phyloP scores from a whole-genome alignment of 176 grass and related monocot species.

The Oryza rufipogon region DNA sequence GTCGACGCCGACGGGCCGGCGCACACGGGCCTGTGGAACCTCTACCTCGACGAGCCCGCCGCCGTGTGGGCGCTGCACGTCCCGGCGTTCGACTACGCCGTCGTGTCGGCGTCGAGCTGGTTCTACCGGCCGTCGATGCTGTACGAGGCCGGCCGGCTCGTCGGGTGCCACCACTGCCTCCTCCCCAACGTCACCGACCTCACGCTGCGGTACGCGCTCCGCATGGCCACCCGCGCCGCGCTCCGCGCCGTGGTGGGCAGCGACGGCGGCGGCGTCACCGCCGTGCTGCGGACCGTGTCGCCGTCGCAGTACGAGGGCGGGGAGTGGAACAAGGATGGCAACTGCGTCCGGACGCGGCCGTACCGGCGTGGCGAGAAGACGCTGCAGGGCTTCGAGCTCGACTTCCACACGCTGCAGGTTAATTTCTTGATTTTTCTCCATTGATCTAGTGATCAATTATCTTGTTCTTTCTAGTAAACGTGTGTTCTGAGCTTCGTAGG shows the following conservation, averaged over 20 bases:
- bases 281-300: slow-evolving; percentile 51
- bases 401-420: slow-evolving; percentile 33
- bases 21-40: slow-evolving; percentile 47
- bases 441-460: background rate
- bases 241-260: background rate
- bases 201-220: slow-evolving; percentile 48
- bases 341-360: slow-evolving; percentile 57
- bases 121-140: slow-evolving; percentile 59
- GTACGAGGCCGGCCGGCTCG: slow-evolving; percentile 41
- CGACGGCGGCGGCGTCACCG: background rate
- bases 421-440: too few species aligned
- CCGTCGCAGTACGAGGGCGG: slow-evolving; percentile 75
- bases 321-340: slow-evolving; percentile 55
- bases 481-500: too few species aligned
- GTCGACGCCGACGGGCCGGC: slow-evolving; percentile 21
- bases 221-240: slow-evolving; percentile 49
- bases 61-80: slow-evolving; percentile 29
- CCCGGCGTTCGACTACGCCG: slow-evolving; percentile 43
- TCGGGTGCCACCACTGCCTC: slow-evolving; percentile 54
- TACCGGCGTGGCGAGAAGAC: slow-evolving; percentile 35
- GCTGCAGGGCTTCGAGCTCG: slow-evolving; percentile 34
- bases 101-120: slow-evolving; percentile 72
- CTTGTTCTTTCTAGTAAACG: too few species aligned
- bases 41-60: slow-evolving; percentile 63
- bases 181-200: slow-evolving; percentile 52